phyloP scores from a whole-genome alignment of 1,284 basidiomycete species.

The Heliocybe sulcata region DNA sequence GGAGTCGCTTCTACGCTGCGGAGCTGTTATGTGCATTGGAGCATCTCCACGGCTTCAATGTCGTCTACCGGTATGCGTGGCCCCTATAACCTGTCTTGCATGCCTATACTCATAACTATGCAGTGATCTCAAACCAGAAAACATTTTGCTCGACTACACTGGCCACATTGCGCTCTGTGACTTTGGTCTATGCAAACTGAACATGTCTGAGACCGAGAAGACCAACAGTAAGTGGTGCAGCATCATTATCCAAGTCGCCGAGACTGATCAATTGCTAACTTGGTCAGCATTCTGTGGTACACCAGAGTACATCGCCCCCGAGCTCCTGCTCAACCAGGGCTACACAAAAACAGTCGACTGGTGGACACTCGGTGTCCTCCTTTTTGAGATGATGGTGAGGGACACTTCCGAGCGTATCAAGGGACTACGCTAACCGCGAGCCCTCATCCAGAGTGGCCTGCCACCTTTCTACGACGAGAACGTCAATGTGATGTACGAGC shows the following conservation, averaged over 20 bases:
- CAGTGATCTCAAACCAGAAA: constrained; percentile 95
- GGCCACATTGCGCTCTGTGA: constrained; percentile 98
- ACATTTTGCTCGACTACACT: constrained; percentile 94
- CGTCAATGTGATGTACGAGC: constrained; percentile 97
- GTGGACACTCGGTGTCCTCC: constrained; percentile 97
- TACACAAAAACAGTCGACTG: constrained; percentile 99
- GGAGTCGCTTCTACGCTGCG: constrained; percentile 95
- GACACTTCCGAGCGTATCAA: constrained; percentile 1
- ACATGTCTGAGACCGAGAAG: constrained; percentile 97
- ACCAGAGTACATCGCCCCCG: constrained; percentile 96
- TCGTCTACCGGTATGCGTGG: constrained; percentile 80
- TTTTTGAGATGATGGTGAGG: constrained; percentile 96
- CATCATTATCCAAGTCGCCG: constrained; percentile 1
- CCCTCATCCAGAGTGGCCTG: constrained; percentile 67
- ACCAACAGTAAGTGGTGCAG: constrained; percentile 77
- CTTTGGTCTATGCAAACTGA: constrained; percentile 98
- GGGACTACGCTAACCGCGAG: neutral
- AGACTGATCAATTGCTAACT: constrained; percentile 6
- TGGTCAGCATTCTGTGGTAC: constrained; percentile 94
- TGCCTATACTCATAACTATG: constrained; percentile 3
- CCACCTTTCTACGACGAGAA: constrained; percentile 99
- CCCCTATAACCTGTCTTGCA: neutral
- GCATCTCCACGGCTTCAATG: constrained; percentile 96
- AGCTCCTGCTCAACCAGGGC: constrained; percentile 92
- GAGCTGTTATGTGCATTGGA: constrained; percentile 93